Evolutionary conservation across 139 green algal species (phyloP).

Genomic region (Diplosphaera chodatii): DNA sequence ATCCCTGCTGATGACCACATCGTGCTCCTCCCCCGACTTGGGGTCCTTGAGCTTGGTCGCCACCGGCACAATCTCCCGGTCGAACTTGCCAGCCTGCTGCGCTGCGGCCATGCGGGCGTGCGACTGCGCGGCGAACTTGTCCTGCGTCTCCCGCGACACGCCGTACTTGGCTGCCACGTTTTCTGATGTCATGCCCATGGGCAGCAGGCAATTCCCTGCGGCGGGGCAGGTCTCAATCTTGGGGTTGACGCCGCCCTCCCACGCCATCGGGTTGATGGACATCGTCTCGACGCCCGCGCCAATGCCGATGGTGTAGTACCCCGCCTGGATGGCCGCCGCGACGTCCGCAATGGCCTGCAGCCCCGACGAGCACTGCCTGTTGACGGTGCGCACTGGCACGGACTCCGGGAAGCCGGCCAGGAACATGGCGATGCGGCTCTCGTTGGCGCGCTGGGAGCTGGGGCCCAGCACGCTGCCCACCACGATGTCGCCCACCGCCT

Average conservation of each 20-base stretch:
- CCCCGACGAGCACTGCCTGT: slow-evolving; percentile 88
- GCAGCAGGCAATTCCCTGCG: slow-evolving; percentile 88
- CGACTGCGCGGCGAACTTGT: slow-evolving; percentile 57
- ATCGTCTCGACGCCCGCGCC: slow-evolving; percentile 93
- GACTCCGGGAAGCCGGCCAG: slow-evolving; percentile 87
- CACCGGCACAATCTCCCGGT: slow-evolving; percentile 94
- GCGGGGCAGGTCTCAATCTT: slow-evolving; percentile 50
- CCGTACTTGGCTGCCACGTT: slow-evolving; percentile 92
- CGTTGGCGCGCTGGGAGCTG: slow-evolving; percentile 89
- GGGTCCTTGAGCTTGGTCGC: slow-evolving; percentile 61
- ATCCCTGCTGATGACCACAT: slow-evolving; percentile 72
- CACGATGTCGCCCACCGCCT: slow-evolving; percentile 92
- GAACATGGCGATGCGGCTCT: slow-evolving; percentile 91
- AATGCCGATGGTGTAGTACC: slow-evolving; percentile 94
- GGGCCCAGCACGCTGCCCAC: slow-evolving; percentile 90
- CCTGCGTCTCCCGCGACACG: slow-evolving; percentile 68
- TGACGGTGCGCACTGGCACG: slow-evolving; percentile 95
- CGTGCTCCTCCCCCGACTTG: slow-evolving; percentile 47
- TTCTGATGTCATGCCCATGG: slow-evolving; percentile 97
- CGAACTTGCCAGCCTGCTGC: slow-evolving; percentile 73
- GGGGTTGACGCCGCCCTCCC: slow-evolving; percentile 92
- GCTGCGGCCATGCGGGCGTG: slow-evolving; percentile 85
- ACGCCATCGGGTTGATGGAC: slow-evolving; percentile 92
- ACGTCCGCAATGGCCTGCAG: slow-evolving; percentile 95
- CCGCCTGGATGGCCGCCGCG: slow-evolving; percentile 87